Evolutionary conservation across 1,284 basidiomycete genomes (phyloP).

Genomic region (Irpex rosettiformis): DNA sequence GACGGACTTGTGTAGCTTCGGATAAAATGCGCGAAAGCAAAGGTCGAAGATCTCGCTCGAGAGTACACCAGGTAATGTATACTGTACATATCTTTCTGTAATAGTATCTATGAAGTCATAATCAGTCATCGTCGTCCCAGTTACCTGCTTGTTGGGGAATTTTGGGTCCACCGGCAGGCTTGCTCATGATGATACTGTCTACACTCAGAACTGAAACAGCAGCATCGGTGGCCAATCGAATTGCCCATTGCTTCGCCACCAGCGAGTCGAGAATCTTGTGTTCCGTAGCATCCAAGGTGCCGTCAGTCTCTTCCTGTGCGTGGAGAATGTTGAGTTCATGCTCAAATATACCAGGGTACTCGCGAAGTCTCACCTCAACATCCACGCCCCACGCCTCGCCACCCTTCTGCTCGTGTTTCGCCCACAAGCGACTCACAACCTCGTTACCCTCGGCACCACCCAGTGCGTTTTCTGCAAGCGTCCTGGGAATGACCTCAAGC

Average conservation of each 20-base stretch:
- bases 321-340: background rate
- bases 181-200: constrained; percentile 98
- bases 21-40: background rate
- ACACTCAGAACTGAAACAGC: constrained; percentile 93
- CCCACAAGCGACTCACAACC: constrained; percentile 84
- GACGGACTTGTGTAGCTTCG: background rate
- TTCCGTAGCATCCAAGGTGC: constrained; percentile 62
- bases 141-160: constrained; percentile 79
- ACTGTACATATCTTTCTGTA: background rate
- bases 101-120: background rate
- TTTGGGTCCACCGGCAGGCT: constrained; percentile 85
- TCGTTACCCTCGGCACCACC: constrained; percentile 93
- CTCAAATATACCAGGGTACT: background rate
- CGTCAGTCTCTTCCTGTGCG: constrained; percentile 68
- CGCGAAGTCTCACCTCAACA: constrained; percentile 64
- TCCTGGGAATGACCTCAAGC: constrained; percentile 91
- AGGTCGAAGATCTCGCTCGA: background rate
- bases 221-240: constrained; percentile 88
- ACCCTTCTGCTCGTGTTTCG: constrained; percentile 77
- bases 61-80: background rate
- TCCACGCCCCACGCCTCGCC: constrained; percentile 87
- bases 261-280: constrained; percentile 81
- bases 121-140: constrained; percentile 68
- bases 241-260: constrained; percentile 87
- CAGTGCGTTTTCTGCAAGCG: constrained; percentile 92